Base-by-base conservation (phyloP, 305 asterid genomes). In the Solanum hybrid region DNA sequence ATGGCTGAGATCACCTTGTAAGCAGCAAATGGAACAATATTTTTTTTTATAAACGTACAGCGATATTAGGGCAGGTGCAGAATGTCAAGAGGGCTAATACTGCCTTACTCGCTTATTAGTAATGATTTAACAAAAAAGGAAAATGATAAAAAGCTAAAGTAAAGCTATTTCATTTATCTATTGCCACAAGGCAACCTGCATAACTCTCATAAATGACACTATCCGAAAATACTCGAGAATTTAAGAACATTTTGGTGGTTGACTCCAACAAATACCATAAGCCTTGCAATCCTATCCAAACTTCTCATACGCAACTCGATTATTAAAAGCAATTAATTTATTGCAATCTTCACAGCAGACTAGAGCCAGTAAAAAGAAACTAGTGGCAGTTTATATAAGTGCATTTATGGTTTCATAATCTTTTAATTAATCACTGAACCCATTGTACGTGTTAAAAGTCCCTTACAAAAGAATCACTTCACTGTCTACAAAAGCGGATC, bases 401-500 rank as follows among this genome's bases (percentile, higher is more conserved):
- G 38, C 64, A 87, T 87, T 87, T 38, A 76, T 56, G 86, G 24
- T 71, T 37, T 73, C 85, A 75, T 17, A 88, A 84, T 84, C 76
- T 46, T 13, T 56, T 51, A 84, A 84, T 84, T 84, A 29, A 38
- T 84, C 42, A 22, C 75, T 31, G 37, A 51, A 84, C 87, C 75
- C 75, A 51, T 76, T 51, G 36, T 56, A 35, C 85, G 66, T 60
- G 66, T 22, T 14, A 88, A 64, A 75, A 88, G 69, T 60, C 56
- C 85, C 79, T 77, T 79, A 88, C 87, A 88, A 79, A 88, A 88
- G 87, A 88, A 88, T 88, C 66, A 79, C 51, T 88, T 56, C 80
- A 81, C 40, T 88, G 90, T 88, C 86, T 88, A 88, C 90, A 88
- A 24, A 88, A 79, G 27, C 64, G 16, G 64, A 35, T 36, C 3